Conservation (phyloP, 805 yeast genomes). For the Candida sphagnicola region DNA sequence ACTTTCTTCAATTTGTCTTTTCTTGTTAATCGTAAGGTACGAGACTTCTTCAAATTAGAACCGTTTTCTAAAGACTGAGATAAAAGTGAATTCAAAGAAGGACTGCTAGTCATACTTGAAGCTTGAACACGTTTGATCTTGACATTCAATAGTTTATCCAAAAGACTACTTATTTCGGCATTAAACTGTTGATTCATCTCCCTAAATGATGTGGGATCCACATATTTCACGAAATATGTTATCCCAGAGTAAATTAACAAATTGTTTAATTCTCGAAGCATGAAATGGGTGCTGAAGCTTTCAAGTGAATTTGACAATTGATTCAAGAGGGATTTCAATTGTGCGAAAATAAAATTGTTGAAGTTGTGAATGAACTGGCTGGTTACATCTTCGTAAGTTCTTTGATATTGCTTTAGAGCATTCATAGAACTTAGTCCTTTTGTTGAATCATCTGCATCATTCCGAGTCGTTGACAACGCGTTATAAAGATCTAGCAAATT, state of each 20-base stretch:
- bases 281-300: slow-evolving; percentile 1
- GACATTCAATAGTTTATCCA: slow-evolving; percentile 20
- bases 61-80: slow-evolving; percentile 11
- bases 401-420: slow-evolving; percentile 65
- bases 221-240: slow-evolving; percentile 49
- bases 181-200: slow-evolving; percentile 44
- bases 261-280: slow-evolving; percentile 20
- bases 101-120: not conserved
- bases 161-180: slow-evolving; percentile 20
- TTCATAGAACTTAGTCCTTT: slow-evolving; percentile 59
- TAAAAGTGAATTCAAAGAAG: slow-evolving; percentile 7
- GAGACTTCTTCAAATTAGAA: slow-evolving; percentile 19
- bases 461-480: slow-evolving; percentile 61
- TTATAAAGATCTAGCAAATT: slow-evolving; percentile 53
- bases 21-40: slow-evolving; percentile 26
- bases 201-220: slow-evolving; percentile 45
- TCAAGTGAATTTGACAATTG: slow-evolving; percentile 17
- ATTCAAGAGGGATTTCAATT: slow-evolving; percentile 31
- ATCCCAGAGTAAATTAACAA: slow-evolving; percentile 29
- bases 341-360: slow-evolving; percentile 27
- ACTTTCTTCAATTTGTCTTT: slow-evolving; percentile 9
- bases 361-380: slow-evolving; percentile 46
- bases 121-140: slow-evolving; percentile 17
- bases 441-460: slow-evolving; percentile 35
- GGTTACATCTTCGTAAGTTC: slow-evolving; percentile 55